These are phyloP conservation scores for Thielaviopsis musarum DNA, from an alignment of 2,329 filamentous ascomycete species.

Conservation along the genomic window DNA sequence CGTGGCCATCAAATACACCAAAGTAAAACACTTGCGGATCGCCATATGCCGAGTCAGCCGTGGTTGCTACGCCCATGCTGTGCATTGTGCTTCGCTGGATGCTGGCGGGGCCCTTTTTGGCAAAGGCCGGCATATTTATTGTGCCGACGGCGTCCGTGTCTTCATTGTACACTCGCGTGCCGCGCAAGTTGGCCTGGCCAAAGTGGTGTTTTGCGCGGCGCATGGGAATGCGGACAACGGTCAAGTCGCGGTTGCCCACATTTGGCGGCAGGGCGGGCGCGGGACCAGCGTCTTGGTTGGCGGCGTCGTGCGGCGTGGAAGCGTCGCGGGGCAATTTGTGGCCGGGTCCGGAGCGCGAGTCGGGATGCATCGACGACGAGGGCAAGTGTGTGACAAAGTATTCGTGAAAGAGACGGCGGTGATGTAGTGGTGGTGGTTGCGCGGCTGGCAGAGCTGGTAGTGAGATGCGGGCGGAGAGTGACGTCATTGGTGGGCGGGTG, in stretches of 20 bases:
- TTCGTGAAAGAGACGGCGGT: conserved; percentile 57
- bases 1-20: conserved; percentile 90
- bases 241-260: conserved; percentile 55
- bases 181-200: conserved; percentile 61
- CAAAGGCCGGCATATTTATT: conserved; percentile 83
- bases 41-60: conserved; percentile 60
- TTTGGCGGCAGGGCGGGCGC: conserved; percentile 41
- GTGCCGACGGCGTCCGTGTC: conserved; percentile 90
- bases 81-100: conserved; percentile 21
- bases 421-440: background rate
- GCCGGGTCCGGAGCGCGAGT: conserved; percentile 54
- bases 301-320: conserved; percentile 52
- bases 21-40: conserved; percentile 98
- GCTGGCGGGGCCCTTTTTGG: conserved; percentile 59
- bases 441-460: background rate
- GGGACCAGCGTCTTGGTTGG: conserved; percentile 33
- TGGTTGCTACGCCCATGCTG: conserved; percentile 42
- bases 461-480: background rate
- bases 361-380: conserved; percentile 81
- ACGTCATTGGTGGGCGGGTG: conserved; percentile 6
- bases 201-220: conserved; percentile 94
- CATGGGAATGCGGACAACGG: conserved; percentile 86
- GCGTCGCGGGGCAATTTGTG: conserved; percentile 78
- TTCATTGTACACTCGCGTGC: conserved; percentile 78
- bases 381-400: conserved; percentile 96